Conservation (phyloP, 768 basidiomycete species). For the Gloeophyllum trabeum region DNA sequence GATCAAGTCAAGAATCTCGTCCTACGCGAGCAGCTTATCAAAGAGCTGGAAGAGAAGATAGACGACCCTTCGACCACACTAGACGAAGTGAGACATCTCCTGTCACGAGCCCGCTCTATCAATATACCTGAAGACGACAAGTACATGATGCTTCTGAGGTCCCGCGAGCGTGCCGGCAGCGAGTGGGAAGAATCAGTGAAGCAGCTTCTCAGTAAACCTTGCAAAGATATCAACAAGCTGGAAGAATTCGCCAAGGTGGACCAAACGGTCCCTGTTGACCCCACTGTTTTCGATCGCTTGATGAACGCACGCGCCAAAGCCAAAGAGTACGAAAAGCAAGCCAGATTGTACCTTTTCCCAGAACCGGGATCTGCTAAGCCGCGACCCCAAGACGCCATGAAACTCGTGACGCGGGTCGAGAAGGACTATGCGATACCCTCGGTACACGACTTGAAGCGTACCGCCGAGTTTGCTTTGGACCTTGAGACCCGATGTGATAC, state of each 20-base stretch:
- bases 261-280: constrained; percentile 57
- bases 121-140: constrained; percentile 55
- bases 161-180: constrained; percentile 54
- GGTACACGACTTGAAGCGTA: constrained; percentile 53
- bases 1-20: constrained; percentile 71
- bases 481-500: constrained; percentile 68
- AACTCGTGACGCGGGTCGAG: constrained; percentile 59
- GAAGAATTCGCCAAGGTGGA: constrained; percentile 62
- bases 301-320: constrained; percentile 56
- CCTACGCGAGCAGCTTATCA: constrained; percentile 64
- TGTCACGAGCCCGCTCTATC: constrained; percentile 61
- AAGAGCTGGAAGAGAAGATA: constrained; percentile 62
- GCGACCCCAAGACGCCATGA: constrained; percentile 55
- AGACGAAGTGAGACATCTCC: constrained; percentile 65
- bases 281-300: constrained; percentile 52
- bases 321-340: constrained; percentile 71
- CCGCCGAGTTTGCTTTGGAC: constrained; percentile 68
- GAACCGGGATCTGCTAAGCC: constrained; percentile 46
- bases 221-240: constrained; percentile 69
- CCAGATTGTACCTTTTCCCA: constrained; percentile 54
- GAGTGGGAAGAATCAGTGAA: constrained; percentile 72
- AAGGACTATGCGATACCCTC: constrained; percentile 67
- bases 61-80: constrained; percentile 61
- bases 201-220: constrained; percentile 50
- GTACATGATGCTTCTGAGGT: constrained; percentile 50